Evolutionary conservation across 768 basidiomycete genomes (phyloP), one percentile per base, ranked within the genome.

Genomic region (Amanita inopinata): DNA sequence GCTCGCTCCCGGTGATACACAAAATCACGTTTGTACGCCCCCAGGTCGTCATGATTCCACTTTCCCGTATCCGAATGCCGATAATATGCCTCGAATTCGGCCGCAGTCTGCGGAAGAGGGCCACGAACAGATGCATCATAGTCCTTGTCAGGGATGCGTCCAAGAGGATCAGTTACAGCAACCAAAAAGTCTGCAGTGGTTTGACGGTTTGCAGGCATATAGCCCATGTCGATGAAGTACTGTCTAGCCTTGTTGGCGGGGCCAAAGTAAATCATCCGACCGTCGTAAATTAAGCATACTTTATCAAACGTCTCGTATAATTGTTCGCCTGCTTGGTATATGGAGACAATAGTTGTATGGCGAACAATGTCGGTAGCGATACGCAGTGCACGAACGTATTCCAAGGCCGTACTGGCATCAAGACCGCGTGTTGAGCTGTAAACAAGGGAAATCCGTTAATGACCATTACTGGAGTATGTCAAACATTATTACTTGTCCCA

Each of bases 301-400:
- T 86, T 84, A 67, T 90, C 65, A 55, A 73, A 92, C 4, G 70
- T 60, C 9, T 72, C 40, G 48, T 75, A 81, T 0, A 84, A 60
- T 2, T 69, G 66, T 56, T 90, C 84, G 38, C 83, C 79, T 7
- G 84, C 86, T 62, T 91, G 88, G 59, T 91, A 89, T 31, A 92
- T 77, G 0, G 86, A 82, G 15, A 84, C 85, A 45, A 91, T 71
- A 0, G 80, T 86, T 0, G 82, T 61, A 38, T 62, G 54, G 17
- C 60, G 56, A 31, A 62, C 59, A 1, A 75, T 65, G 53, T 86
- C 76, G 4, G 83, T 83, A 3, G 73, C 66, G 37, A 79, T 67
- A 1, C 83, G 74, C 28, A 88, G 65, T 0, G 79, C 73, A 39
- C 71, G 77, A 40, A 76, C 73, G 51, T 81, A 85, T 58, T 87